Conservation (phyloP, 139 green algal genomes). For the Tetradesmus obliquus region DNA sequence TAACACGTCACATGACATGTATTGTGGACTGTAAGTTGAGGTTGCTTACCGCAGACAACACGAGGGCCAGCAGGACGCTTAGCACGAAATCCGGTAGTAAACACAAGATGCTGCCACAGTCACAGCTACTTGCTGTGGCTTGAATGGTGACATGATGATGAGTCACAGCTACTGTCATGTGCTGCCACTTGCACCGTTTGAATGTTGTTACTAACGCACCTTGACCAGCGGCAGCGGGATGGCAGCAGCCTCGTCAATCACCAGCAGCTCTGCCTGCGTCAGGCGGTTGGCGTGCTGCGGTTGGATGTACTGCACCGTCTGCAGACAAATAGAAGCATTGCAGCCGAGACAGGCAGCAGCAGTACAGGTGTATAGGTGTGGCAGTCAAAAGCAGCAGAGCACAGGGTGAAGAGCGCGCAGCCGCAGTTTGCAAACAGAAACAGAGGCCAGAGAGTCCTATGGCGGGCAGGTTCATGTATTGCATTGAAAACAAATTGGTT, state of each 20-base stretch:
- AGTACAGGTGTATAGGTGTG: background rate
- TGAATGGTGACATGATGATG: too few relatives aligned
- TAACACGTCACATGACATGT: background rate
- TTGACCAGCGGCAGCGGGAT: slow-evolving; percentile 97
- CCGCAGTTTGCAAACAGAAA: too few relatives aligned
- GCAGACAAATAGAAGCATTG: slow-evolving; percentile 25
- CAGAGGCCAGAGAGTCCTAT: too few relatives aligned
- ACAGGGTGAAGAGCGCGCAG: too few relatives aligned
- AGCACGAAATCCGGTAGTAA: too few relatives aligned
- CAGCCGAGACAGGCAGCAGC: background rate
- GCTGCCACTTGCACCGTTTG: too few relatives aligned
- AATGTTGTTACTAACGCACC: background rate
- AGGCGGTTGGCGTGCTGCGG: slow-evolving; percentile 92
- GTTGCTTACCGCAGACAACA: background rate
- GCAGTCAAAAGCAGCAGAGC: background rate
- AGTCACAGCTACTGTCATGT: too few relatives aligned
- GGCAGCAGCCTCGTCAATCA: slow-evolving; percentile 98
- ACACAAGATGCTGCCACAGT: too few relatives aligned
- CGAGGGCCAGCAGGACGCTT: too few relatives aligned
- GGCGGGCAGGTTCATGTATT: too few relatives aligned
- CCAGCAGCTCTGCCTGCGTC: slow-evolving; percentile 95
- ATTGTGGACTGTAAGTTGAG: background rate
- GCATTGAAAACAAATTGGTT: too few relatives aligned
- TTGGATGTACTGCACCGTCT: slow-evolving; percentile 98
- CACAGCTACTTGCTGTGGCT: too few relatives aligned